Percentiles rank a stretch among this genome's conserved stretches.
Evolutionary conservation across 83 land plant species (phyloP).

Genomic region (Diphasiastrum complanatum): DNA sequence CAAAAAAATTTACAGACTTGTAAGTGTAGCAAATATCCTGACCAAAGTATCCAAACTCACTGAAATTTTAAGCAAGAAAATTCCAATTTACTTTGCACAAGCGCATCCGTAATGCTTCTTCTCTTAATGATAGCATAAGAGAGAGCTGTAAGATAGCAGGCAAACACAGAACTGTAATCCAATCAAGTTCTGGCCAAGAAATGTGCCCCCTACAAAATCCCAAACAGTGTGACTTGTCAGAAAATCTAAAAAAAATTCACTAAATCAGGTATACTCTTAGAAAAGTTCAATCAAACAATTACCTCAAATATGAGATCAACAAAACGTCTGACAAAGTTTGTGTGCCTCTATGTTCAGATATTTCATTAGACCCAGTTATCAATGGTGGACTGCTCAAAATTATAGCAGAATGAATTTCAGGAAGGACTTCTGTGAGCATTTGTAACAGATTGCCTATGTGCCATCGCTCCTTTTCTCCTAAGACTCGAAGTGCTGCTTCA

Average conservation of each 20-base stretch:
- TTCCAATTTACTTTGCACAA: constrained; percentile 49
- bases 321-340: background rate
- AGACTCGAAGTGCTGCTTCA: constrained; percentile 69
- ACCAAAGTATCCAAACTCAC: constrained; percentile 1
- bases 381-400: constrained; percentile 69
- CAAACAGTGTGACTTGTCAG: background rate
- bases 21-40: background rate
- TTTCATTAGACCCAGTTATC: too few relatives aligned
- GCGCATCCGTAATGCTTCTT: constrained; percentile 67
- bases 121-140: constrained; percentile 67
- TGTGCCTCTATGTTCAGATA: too few relatives aligned
- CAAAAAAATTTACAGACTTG: background rate
- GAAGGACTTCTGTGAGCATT: constrained; percentile 65
- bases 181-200: constrained; percentile 79
- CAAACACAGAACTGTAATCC: constrained; percentile 73
- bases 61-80: background rate
- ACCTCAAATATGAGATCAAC: background rate
- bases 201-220: constrained; percentile 45
- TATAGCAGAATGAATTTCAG: constrained; percentile 50
- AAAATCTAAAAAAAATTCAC: background rate
- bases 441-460: constrained; percentile 73
- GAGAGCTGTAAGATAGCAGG: constrained; percentile 66
- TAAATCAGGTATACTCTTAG: background rate
- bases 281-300: background rate
- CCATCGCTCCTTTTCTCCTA: constrained; percentile 96